Conservation (phyloP, 1,284 basidiomycete species). For the Lignosus rhinocerotis region DNA sequence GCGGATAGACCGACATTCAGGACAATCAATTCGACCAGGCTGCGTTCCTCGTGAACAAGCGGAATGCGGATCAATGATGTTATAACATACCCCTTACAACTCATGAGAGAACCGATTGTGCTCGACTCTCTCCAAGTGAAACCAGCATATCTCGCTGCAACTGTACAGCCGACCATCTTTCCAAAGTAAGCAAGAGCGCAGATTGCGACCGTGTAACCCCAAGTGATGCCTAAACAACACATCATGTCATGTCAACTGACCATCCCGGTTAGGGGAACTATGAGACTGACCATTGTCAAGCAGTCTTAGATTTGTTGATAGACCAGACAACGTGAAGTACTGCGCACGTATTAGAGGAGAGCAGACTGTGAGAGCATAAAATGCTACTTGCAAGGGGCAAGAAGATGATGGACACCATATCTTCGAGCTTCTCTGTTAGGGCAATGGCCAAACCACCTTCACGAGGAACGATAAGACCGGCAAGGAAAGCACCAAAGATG, state of each 20-base stretch:
- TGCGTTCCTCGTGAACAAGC: slow-evolving; percentile 18
- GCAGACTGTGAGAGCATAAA: background rate
- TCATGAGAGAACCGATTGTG: slow-evolving; percentile 73
- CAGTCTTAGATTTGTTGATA: slow-evolving; percentile 68
- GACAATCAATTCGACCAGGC: slow-evolving; percentile 60
- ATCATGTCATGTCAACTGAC: background rate
- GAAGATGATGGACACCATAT: slow-evolving; percentile 60
- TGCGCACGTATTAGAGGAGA: slow-evolving; percentile 13
- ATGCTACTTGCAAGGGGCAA: slow-evolving; percentile 55
- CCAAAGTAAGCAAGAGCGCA: slow-evolving; percentile 52
- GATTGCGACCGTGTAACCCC: slow-evolving; percentile 63
- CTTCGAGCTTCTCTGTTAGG: slow-evolving; percentile 68
- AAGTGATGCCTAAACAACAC: slow-evolving; percentile 44
- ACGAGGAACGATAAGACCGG: slow-evolving; percentile 65
- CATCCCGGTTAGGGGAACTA: background rate
- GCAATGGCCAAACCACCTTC: slow-evolving; percentile 63
- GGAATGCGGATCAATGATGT: background rate
- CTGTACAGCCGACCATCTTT: slow-evolving; percentile 61
- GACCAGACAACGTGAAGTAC: slow-evolving; percentile 67
- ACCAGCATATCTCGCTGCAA: slow-evolving; percentile 50
- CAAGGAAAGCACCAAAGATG: slow-evolving; percentile 79
- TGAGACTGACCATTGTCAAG: slow-evolving; percentile 42
- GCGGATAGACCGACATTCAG: slow-evolving; percentile 70
- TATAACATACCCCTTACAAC: slow-evolving; percentile 61
- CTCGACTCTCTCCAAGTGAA: slow-evolving; percentile 62